Percentiles rank a stretch among this genome's conserved stretches.
phyloP scores from a whole-genome alignment of 2,329 filamentous ascomycete species.

The Aspergillus fumigatus region DNA sequence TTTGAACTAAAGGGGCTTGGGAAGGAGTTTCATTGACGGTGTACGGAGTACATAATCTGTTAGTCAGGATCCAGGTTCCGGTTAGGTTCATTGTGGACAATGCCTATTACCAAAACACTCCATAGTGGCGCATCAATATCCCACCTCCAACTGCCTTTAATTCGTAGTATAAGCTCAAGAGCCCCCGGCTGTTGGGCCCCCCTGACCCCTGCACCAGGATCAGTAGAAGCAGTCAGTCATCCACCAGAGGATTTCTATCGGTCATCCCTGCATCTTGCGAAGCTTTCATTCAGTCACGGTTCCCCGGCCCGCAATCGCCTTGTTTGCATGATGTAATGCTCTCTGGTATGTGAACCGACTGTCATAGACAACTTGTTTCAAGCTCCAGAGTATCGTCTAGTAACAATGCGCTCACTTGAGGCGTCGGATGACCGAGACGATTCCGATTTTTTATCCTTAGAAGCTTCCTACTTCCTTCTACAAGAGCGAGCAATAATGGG shows the following conservation, averaged over 20 bases:
- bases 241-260: background rate
- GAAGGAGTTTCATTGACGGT: background rate
- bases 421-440: background rate
- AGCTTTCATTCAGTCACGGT: background rate
- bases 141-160: background rate
- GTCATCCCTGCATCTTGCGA: background rate
- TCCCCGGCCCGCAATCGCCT: background rate
- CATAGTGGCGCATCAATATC: too few species aligned
- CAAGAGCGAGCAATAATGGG: background rate
- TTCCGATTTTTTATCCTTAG: background rate
- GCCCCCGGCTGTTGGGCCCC: too few species aligned
- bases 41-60: background rate
- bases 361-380: background rate
- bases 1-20: background rate
- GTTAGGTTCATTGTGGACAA: background rate
- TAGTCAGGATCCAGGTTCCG: background rate
- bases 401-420: background rate
- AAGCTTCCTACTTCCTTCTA: background rate
- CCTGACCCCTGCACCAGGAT: background rate
- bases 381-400: background rate
- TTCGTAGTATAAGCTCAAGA: background rate
- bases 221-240: slow-evolving; percentile 2
- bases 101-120: too few species aligned
- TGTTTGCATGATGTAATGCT: background rate
- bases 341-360: background rate